Evolutionary conservation across 2,329 filamentous ascomycete genomes (phyloP).

Genomic region (Penicillium janthinellum): DNA sequence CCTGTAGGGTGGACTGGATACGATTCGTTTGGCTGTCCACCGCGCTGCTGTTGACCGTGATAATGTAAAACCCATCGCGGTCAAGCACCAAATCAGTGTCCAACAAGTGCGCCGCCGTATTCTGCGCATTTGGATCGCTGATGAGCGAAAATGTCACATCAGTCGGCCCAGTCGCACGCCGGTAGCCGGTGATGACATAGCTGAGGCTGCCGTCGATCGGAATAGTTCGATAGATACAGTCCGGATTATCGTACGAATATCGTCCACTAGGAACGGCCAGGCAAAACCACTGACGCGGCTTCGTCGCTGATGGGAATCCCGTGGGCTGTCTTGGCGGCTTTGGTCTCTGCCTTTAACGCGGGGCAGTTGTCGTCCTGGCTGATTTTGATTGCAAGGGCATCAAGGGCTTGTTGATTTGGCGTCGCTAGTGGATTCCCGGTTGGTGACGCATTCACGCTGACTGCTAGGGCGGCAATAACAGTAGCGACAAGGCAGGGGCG

Average conservation of each 20-base stretch:
- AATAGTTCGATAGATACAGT: conserved; percentile 17
- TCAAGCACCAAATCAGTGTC: conserved; percentile 13
- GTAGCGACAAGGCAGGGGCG: neutral
- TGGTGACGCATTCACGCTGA: neutral
- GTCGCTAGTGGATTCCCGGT: conserved; percentile 12
- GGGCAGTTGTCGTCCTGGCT: conserved; percentile 5
- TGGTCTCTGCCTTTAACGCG: conserved; percentile 8
- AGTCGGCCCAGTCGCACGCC: conserved; percentile 2
- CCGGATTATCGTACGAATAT: conserved; percentile 19
- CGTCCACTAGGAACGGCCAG: conserved; percentile 14
- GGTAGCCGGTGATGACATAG: conserved; percentile 11
- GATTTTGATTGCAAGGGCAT: conserved; percentile 13
- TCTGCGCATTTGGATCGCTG: conserved; percentile 17
- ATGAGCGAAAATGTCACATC: conserved; percentile 19
- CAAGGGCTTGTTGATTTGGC: conserved; percentile 6
- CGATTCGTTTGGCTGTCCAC: conserved; percentile 8
- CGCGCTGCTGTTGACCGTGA: conserved; percentile 13
- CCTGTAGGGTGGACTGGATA: conserved; percentile 2
- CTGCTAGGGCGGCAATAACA: neutral
- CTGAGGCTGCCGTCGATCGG: conserved; percentile 11
- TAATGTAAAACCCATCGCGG: conserved; percentile 12
- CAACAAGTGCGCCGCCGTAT: conserved; percentile 10
- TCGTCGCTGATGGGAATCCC: conserved; percentile 13
- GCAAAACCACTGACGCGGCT: conserved; percentile 13
- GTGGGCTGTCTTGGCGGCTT: conserved; percentile 11